Base-by-base conservation (phyloP, 2,329 filamentous ascomycete genomes). In the Aspergillus proliferans region DNA sequence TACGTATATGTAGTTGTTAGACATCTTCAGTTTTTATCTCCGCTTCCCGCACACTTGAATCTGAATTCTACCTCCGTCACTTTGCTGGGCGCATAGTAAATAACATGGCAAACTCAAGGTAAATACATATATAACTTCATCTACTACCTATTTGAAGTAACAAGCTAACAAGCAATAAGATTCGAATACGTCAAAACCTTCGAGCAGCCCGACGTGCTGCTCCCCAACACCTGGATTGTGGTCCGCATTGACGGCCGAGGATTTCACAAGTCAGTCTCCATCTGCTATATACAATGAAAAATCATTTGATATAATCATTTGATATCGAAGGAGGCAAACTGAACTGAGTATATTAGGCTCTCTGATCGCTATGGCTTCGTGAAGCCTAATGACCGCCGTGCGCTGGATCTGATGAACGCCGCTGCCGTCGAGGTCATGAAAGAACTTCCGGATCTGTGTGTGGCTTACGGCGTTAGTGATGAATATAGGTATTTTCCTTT, bases 211-310 rank as follows among this genome's bases (percentile, higher is more conserved):
- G 90, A 96, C 64, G 71, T 72, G 43, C 74, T 98, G 38, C 78
- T 97, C 19, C 88, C 85, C 47, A 95, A 94, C 65, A 97, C 92
- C 22, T 98, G 91, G 90, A 86, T 97, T 49, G 89, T 97, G 18
- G 84, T 98, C 48, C 85, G 93, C 52, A 85, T 98, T 62, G 93
- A 98, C 71, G 93, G 93, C 21, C 81, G 92, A 55, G 91, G 90
- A 15, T 98, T 98, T 71, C 93, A 91, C 62, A 96, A 95, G 89
- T 94, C 74, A 65, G 70, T 6, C 22, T 22, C 22, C 22, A 22
- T 22, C 22, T 6, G 6, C 22, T 22, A 22, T 22, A 22, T 22
- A 22, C 22, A 6, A 6, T 22, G 6, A 22, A 22, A 3, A 21
- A 15, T 15, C 15, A 15, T 15, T 15, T 15, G 15, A 15, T 15